Base-by-base conservation (phyloP, 2,329 filamentous ascomycete genomes). In the Paraconiothyrium sp. region DNA sequence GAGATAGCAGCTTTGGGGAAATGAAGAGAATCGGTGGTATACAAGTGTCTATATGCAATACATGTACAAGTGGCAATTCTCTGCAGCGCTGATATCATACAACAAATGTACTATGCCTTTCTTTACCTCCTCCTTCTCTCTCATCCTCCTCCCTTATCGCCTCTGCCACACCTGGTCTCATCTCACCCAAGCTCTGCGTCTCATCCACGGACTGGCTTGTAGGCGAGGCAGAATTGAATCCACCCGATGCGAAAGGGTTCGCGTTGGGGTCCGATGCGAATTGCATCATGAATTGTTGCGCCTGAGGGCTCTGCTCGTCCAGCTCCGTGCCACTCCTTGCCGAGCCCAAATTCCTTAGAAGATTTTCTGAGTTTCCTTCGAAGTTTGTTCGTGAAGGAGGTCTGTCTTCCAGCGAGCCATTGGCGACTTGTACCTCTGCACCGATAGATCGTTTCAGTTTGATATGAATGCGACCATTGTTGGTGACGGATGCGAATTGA, bases 401-500 rank as follows among this genome's bases (percentile, higher is more conserved):
- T 37, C 22, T 35, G 49, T 77, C 74, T 8, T 73, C 71, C 32
- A 76, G 48, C 44, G 67, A 61, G 32, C 76, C 75, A 1, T 61
- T 27, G 9, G 67, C 65, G 3, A 78, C 72, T 9, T 56, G 44
- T 2, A 74, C 56, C 32, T 74, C 74, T 1, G 67, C 54, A 2
- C 73, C 74, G 1, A 46, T 47, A 0, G 68, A 58, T 20, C 72
- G 65, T n/a, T 34, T 27, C 10, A 76, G 22, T 49, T 73, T 71
- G 54, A 78, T 61, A 24, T 73, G 68, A 3, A 78, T 69, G 30
- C 72, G 65, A 8, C 75, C 76, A 35, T 76, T 67, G 48, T 71
- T 72, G 2, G 59, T 66, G 34, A 78, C 74, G 60, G 66, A 65
- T 7, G 60, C 85, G 44, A 79, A 80, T 47, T 77, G 73, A 1